Conservation (phyloP, 1,139 yeast genomes). For the Scheffersomyces illinoinensis region DNA sequence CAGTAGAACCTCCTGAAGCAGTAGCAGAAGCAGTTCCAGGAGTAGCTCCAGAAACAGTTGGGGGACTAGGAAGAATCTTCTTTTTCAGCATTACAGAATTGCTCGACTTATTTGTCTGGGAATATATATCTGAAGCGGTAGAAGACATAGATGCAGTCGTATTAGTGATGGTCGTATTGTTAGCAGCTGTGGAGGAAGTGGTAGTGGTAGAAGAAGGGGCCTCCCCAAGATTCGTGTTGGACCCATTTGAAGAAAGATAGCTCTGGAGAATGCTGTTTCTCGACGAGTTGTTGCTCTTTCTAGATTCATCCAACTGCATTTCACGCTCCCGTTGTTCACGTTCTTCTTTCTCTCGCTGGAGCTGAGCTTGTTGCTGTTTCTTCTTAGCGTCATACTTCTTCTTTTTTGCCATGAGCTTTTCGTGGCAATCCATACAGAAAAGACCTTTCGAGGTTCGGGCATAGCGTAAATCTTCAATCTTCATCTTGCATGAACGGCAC, state of each 20-base stretch:
- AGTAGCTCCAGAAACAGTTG: background rate
- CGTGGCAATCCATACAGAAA: constrained; percentile 93
- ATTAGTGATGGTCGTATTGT: background rate
- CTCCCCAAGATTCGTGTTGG: constrained; percentile 6
- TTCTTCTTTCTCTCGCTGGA: constrained; percentile 17
- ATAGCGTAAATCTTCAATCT: constrained; percentile 85
- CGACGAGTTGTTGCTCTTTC: constrained; percentile 5
- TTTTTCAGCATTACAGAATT: constrained; percentile 12
- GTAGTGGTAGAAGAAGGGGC: background rate
- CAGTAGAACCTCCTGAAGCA: background rate
- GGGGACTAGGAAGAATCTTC: constrained; percentile 16
- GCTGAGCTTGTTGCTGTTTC: constrained; percentile 28
- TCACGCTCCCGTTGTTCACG: constrained; percentile 5
- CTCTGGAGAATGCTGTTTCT: constrained; percentile 13
- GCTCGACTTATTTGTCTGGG: constrained; percentile 1
- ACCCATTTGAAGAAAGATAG: constrained; percentile 11
- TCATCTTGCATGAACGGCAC: constrained; percentile 85
- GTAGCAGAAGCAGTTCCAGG: background rate
- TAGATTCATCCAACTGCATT: background rate
- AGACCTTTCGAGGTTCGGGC: constrained; percentile 94
- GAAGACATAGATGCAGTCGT: constrained; percentile 23
- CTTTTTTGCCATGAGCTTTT: constrained; percentile 72
- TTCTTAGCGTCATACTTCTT: constrained; percentile 50
- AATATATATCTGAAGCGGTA: background rate
- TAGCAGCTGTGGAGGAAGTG: background rate